Evolutionary conservation across 306 rosid species (phyloP).

Genomic region (Casuarina cunninghamiana): DNA sequence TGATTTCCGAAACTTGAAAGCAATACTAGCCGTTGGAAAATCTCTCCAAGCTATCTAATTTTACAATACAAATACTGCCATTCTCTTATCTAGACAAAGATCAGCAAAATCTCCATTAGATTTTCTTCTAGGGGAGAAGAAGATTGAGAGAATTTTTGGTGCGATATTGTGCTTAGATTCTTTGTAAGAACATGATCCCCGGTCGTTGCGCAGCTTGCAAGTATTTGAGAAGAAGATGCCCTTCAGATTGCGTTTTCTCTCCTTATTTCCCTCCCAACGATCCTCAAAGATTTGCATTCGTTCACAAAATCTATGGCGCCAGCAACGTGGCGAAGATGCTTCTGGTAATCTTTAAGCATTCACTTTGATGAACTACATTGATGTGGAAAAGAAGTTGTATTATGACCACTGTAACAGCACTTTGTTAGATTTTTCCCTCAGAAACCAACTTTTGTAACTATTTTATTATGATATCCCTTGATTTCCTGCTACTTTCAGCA

Average conservation of each 20-base stretch:
- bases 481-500: slow-evolving; percentile 35
- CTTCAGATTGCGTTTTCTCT: slow-evolving; percentile 69
- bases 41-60: neutral
- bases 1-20: slow-evolving; percentile 1
- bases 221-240: slow-evolving; percentile 69
- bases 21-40: slow-evolving; percentile 42
- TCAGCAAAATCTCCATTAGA: slow-evolving; percentile 34
- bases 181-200: slow-evolving; percentile 18
- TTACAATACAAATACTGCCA: slow-evolving; percentile 19
- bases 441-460: no score
- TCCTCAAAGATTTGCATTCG: slow-evolving; percentile 70
- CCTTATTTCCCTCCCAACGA: slow-evolving; percentile 68
- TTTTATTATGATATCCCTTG: neutral
- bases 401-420: no score
- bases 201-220: slow-evolving; percentile 77
- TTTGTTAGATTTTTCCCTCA: no score
- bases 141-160: slow-evolving; percentile 29
- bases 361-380: neutral
- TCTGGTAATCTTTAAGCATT: slow-evolving; percentile 41
- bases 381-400: no score
- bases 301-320: slow-evolving; percentile 76
- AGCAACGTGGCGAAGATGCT: slow-evolving; percentile 77
- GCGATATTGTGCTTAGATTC: slow-evolving; percentile 32
- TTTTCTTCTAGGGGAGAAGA: slow-evolving; percentile 21
- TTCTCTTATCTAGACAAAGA: neutral